Base-by-base conservation (phyloP, 805 yeast species). In the Wickerhamomyces mucosus region DNA sequence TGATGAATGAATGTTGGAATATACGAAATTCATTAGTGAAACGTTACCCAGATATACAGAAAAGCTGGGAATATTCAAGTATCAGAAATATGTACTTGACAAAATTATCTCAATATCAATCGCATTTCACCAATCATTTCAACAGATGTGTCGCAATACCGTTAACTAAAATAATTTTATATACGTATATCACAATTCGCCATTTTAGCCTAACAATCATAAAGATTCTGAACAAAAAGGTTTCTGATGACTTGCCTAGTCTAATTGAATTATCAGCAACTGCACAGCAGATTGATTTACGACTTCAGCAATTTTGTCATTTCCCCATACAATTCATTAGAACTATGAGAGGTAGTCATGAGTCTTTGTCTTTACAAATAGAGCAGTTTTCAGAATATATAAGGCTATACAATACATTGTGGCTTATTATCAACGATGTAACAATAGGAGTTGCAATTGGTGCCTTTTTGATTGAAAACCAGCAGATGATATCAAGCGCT, bases 341-440 rank as follows among this genome's bases (percentile, higher is more conserved):
- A 28, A 65, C 78, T 15, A 51, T 56, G 7, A 48, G 51, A 11
- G 34, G 40, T 3, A 32, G 36, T 17, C 26, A 52, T 30, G 53
- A 43, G 37, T 59, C 37, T 9, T 30, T 34, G 6, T 49, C 44
- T n/a, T 45, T 53, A 31, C 78, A 62, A 24, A 58, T 59, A 51
- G 39, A 70, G 49, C 53, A 68, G 48, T 59, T 70, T 48, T 63
- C 78, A 47, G 71, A 79, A 49, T 82, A 81, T 45, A 81, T 82
- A 45, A 65, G 78, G 36, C 72, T 89, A 38, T 85, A 84, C 61
- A 94, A 94, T 47, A 78, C 88, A 1, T 39, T 88, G 2, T 92
- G 97, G 97, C 61, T 92, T 13, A 77, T 85, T 1, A 54, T 76
- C 5, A 89, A 92, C 52, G 98, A 92, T 52, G 51, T 82, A 6